Evolutionary conservation across 1,284 basidiomycete genomes (phyloP).

Genomic region (Chiua sp.): DNA sequence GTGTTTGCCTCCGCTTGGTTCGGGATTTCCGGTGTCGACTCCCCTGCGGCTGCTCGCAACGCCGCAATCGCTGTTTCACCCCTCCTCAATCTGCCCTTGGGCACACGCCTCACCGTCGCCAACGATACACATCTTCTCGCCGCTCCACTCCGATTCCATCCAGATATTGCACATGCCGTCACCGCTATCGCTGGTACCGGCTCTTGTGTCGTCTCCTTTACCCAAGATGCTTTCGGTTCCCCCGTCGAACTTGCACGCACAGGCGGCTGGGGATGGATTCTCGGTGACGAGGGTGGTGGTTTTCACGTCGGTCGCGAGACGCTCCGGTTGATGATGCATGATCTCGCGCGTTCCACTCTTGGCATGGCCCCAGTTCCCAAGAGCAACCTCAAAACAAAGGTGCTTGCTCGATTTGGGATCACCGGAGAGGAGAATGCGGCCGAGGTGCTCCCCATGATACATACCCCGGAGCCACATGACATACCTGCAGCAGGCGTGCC

Average conservation of each 20-base stretch:
- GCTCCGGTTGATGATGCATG: slow-evolving; percentile 63
- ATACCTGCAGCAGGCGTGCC: slow-evolving; percentile 27
- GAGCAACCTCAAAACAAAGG: slow-evolving; percentile 45
- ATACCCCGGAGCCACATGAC: slow-evolving; percentile 54
- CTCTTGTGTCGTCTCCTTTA: slow-evolving; percentile 69
- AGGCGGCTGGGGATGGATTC: slow-evolving; percentile 85
- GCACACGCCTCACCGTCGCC: slow-evolving; percentile 60
- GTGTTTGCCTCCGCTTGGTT: slow-evolving; percentile 74
- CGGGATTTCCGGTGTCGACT: slow-evolving; percentile 76
- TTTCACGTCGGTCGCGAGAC: slow-evolving; percentile 78
- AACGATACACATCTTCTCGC: slow-evolving; percentile 81
- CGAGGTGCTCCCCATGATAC: slow-evolving; percentile 66
- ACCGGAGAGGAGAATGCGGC: slow-evolving; percentile 55
- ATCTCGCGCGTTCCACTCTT: slow-evolving; percentile 60
- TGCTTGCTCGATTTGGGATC: slow-evolving; percentile 63
- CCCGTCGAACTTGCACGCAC: slow-evolving; percentile 68
- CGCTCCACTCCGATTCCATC: slow-evolving; percentile 64
- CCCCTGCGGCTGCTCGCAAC: slow-evolving; percentile 58
- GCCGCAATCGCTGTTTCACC: slow-evolving; percentile 57
- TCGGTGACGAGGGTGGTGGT: slow-evolving; percentile 82
- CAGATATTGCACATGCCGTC: slow-evolving; percentile 63
- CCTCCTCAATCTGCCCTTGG: slow-evolving; percentile 59
- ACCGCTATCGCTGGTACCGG: slow-evolving; percentile 77
- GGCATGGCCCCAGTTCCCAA: slow-evolving; percentile 36
- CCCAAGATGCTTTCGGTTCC: slow-evolving; percentile 39